Conservation (phyloP, 106 monocot genomes). For the Amphibolis antarctica region DNA sequence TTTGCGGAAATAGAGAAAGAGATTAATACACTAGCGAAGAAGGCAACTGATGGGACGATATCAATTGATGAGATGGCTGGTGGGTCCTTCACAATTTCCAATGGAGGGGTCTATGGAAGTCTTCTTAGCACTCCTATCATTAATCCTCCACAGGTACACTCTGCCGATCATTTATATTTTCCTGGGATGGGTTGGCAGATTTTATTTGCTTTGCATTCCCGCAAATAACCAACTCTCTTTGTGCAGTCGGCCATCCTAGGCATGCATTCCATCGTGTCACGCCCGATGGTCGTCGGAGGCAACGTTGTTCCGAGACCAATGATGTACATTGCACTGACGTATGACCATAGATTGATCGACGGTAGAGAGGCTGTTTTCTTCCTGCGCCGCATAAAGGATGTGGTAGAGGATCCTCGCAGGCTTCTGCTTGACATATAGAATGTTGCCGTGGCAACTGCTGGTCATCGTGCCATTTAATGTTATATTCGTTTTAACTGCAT, state of each 20-base stretch:
- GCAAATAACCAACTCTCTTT: neutral
- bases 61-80: slow-evolving; percentile 98
- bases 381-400: slow-evolving; percentile 75
- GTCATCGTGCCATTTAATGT: too few species aligned
- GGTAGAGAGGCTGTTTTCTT: slow-evolving; percentile 93
- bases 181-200: too few species aligned
- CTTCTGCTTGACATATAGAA: slow-evolving; percentile 77
- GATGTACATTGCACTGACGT: slow-evolving; percentile 92
- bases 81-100: slow-evolving; percentile 92
- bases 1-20: slow-evolving; percentile 84
- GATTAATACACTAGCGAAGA: slow-evolving; percentile 62
- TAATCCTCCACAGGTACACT: slow-evolving; percentile 91
- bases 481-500: too few species aligned
- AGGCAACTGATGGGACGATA: slow-evolving; percentile 62
- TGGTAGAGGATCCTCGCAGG: slow-evolving; percentile 82
- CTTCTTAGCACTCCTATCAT: slow-evolving; percentile 90
- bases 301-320: slow-evolving; percentile 59
- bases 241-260: slow-evolving; percentile 85
- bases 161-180: too few species aligned
- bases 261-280: slow-evolving; percentile 75
- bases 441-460: too few species aligned
- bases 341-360: slow-evolving; percentile 85
- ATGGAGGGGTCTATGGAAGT: slow-evolving; percentile 90
- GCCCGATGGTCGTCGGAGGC: slow-evolving; percentile 69
- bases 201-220: neutral